These are phyloP conservation scores for Sherardia arvensis DNA, from an alignment of 257 asterid genomes.

Conservation along the genomic window DNA sequence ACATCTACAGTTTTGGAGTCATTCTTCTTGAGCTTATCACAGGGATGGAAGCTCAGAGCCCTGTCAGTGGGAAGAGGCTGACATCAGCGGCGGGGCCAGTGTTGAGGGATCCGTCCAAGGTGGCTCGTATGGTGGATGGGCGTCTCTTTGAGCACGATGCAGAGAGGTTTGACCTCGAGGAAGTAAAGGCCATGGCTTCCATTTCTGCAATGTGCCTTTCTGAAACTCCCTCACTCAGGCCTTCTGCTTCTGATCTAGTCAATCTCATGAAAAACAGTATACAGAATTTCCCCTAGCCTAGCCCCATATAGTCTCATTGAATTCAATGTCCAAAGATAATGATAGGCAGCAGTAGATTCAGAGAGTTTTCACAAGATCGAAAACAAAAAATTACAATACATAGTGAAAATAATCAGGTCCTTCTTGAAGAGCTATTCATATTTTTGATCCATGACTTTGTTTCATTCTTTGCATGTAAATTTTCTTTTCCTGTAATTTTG, in stretches of 20 bases:
- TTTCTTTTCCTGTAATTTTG: not conserved
- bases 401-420: not conserved
- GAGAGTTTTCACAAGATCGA: not conserved
- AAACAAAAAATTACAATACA: not conserved
- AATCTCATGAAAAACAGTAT: conserved; percentile 16
- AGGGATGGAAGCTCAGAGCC: conserved; percentile 44
- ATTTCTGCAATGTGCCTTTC: conserved; percentile 39
- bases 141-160: conserved; percentile 20
- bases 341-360: not conserved
- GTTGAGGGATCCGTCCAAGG: conserved; percentile 29
- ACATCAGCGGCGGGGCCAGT: conserved; percentile 28
- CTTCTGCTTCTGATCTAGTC: conserved; percentile 42
- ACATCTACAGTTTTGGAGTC: conserved; percentile 57
- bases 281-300: conserved; percentile 14
- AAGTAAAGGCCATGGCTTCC: conserved; percentile 41
- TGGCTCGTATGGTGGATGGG: conserved; percentile 47
- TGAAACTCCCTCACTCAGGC: conserved; percentile 43
- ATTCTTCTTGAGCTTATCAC: conserved; percentile 53
- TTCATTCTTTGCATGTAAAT: not conserved
- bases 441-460: not conserved
- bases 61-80: conserved; percentile 38
- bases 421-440: not conserved
- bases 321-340: not conserved
- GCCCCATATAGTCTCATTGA: conserved; percentile 4
- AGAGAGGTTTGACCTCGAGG: conserved; percentile 32